phyloP scores from a whole-genome alignment of 1,284 basidiomycete genomes.

The Xerocomus minutiporus region DNA sequence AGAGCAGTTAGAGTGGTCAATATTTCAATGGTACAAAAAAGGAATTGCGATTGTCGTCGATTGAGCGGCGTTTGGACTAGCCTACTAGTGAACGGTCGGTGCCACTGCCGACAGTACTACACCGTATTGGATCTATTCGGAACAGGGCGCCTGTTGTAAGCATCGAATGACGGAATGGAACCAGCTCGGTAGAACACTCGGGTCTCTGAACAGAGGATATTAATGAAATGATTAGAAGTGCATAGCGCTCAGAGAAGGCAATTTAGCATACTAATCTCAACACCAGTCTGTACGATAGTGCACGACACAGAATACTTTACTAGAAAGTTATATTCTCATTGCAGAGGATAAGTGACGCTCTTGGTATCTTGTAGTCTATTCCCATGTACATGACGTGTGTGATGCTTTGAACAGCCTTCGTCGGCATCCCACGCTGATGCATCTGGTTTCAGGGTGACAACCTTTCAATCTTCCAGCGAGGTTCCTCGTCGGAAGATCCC shows the following conservation, averaged over 20 bases:
- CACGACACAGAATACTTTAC: background rate
- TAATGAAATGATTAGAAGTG: background rate
- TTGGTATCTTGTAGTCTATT: constrained; percentile 15
- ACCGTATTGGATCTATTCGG: constrained; percentile 1
- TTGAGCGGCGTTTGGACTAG: constrained; percentile 4
- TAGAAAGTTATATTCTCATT: background rate
- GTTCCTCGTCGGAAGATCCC: constrained; percentile 42
- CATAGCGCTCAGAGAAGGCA: background rate
- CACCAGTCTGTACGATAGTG: background rate
- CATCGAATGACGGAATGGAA: background rate
- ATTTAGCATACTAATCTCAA: background rate
- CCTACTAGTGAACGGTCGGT: background rate
- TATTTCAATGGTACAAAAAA: background rate
- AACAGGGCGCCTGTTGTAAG: background rate
- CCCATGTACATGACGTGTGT: background rate
- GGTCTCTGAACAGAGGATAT: background rate
- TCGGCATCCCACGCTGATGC: background rate
- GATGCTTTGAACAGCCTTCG: background rate
- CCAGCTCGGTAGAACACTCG: background rate
- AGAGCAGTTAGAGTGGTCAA: background rate
- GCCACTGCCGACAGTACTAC: background rate
- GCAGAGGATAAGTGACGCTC: background rate
- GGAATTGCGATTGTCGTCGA: background rate
- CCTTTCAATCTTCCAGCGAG: constrained; percentile 29
- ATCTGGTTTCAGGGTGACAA: constrained; percentile 24